Conservation (phyloP, 1,284 basidiomycete species). For the Pyrrhoderma lamaoense region DNA sequence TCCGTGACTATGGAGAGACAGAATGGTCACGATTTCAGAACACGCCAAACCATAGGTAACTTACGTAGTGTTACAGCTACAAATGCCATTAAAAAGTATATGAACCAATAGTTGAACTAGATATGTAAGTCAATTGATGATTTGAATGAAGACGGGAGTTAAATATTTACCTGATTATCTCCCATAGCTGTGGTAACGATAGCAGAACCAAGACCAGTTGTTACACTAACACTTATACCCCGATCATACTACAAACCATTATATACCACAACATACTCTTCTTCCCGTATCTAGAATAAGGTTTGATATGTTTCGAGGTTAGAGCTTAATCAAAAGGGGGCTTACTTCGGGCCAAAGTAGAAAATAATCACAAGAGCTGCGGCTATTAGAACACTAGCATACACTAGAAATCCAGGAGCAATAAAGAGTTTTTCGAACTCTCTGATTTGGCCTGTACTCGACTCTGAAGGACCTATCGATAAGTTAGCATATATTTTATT, state of each 20-base stretch:
- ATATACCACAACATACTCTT: constrained; percentile 62
- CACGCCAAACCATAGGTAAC: constrained; percentile 6
- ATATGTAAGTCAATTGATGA: constrained; percentile 1
- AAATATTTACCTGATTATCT: constrained; percentile 27
- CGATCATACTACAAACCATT: constrained; percentile 57
- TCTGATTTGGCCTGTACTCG: constrained; percentile 49
- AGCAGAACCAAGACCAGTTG: constrained; percentile 56
- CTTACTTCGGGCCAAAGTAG: constrained; percentile 36
- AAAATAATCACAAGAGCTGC: constrained; percentile 33
- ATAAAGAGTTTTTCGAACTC: constrained; percentile 57
- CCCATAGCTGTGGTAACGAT: constrained; percentile 59
- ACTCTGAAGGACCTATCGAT: constrained; percentile 40
- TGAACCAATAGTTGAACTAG: constrained; percentile 53
- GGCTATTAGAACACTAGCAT: constrained; percentile 37
- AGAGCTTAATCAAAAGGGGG: not conserved
- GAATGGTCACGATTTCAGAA: constrained; percentile 14
- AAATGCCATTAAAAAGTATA: constrained; percentile 49
- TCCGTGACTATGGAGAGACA: constrained; percentile 32
- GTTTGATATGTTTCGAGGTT: not conserved
- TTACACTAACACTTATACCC: constrained; percentile 63
- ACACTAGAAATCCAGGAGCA: constrained; percentile 54
- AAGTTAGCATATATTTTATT: not conserved
- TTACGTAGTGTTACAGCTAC: constrained; percentile 44
- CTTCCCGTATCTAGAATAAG: constrained; percentile 42
- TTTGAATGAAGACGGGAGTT: not conserved